Evolutionary conservation across 345 rosid genomes (phyloP).

Genomic region (Citrus unshiu): DNA sequence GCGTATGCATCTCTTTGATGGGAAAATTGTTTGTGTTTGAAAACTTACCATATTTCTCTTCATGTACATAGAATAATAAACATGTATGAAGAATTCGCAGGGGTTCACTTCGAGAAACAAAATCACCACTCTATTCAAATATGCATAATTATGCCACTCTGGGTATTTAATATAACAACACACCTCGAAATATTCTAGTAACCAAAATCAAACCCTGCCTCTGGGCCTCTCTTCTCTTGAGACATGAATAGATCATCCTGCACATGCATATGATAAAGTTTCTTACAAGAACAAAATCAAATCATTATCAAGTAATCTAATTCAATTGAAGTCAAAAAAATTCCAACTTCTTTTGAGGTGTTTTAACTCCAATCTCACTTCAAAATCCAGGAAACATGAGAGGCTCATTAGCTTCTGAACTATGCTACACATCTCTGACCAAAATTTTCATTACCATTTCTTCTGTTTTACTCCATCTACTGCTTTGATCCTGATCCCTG

Average conservation of each 20-base stretch:
- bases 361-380: slow-evolving; percentile 14
- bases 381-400: neutral
- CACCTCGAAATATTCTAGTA: slow-evolving; percentile 10
- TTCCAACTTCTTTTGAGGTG: neutral
- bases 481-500: slow-evolving; percentile 54
- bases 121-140: slow-evolving; percentile 6
- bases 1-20: neutral
- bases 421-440: neutral
- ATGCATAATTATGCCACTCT: neutral
- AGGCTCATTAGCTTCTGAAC: slow-evolving; percentile 4
- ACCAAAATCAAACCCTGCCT: slow-evolving; percentile 24
- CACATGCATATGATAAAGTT: slow-evolving; percentile 24
- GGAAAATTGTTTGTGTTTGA: neutral
- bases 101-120: neutral
- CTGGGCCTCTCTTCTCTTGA: slow-evolving; percentile 15
- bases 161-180: neutral
- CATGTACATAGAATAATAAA: neutral
- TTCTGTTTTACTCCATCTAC: slow-evolving; percentile 15
- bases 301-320: neutral
- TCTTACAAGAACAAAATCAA: neutral
- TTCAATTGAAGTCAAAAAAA: neutral
- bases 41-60: neutral
- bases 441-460: slow-evolving; percentile 11
- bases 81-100: neutral
- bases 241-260: slow-evolving; percentile 18